Evolutionary conservation across 352 stramenopile species (phyloP).

Genomic region (Phytophthora podocarpi): DNA sequence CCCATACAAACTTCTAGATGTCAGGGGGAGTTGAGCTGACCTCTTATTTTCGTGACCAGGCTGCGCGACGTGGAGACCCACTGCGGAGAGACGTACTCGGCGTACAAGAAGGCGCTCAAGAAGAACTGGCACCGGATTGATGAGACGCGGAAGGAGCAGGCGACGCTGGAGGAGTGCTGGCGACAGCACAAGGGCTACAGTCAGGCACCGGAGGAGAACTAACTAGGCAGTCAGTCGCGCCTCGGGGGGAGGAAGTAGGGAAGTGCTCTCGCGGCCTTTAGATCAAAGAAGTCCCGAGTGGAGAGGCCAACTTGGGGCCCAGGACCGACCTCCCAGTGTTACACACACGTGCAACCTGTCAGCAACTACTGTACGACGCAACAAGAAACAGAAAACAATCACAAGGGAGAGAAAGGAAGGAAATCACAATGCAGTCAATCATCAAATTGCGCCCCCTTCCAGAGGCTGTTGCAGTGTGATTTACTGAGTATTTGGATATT

Average conservation of each 20-base stretch:
- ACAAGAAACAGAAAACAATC: conserved; percentile 19
- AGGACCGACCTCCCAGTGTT: not conserved
- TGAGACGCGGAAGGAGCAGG: conserved; percentile 84
- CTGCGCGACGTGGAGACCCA: conserved; percentile 80
- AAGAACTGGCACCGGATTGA: conserved; percentile 91
- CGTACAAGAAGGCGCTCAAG: conserved; percentile 90
- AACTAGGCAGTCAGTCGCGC: not conserved
- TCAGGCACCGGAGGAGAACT: conserved; percentile 32
- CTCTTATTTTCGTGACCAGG: conserved; percentile 36
- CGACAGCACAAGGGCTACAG: conserved; percentile 78
- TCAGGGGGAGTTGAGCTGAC: not conserved
- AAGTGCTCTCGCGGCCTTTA: conserved; percentile 24
- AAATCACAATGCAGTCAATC: conserved; percentile 39
- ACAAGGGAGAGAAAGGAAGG: conserved; percentile 18
- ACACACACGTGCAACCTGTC: not conserved
- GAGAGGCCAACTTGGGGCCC: not conserved
- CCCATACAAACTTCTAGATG: not conserved
- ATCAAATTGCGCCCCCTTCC: conserved; percentile 13
- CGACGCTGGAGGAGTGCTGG: conserved; percentile 87
- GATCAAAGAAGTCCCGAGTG: conserved; percentile 29
- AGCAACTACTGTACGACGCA: conserved; percentile 6
- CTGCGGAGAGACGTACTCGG: conserved; percentile 85
- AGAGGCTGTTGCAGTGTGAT: conserved; percentile 4
- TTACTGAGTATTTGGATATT: conserved; percentile 1
- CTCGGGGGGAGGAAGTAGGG: not conserved